phyloP scores from a whole-genome alignment of 2,329 filamentous ascomycete genomes.

The Penicillium decumbens region DNA sequence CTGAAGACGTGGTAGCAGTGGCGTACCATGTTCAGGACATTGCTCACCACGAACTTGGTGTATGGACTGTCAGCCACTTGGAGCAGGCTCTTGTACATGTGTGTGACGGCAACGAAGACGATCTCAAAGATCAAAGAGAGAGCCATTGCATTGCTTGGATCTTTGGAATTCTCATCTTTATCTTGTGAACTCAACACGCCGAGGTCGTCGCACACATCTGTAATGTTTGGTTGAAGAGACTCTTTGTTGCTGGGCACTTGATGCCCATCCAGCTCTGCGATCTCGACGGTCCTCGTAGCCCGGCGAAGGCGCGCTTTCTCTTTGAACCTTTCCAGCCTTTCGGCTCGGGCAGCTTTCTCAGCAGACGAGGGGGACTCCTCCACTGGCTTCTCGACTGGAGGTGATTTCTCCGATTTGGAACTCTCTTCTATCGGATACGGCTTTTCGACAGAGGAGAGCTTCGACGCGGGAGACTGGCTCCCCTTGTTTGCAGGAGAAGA shows the following conservation, averaged over 20 bases:
- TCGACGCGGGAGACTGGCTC: background rate
- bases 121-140: slow-evolving; percentile 31
- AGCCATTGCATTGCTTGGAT: slow-evolving; percentile 18
- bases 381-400: slow-evolving; percentile 1
- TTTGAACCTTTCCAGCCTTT: slow-evolving; percentile 18
- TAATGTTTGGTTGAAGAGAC: slow-evolving; percentile 18
- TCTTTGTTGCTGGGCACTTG: slow-evolving; percentile 27
- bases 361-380: background rate
- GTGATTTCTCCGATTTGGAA: background rate
- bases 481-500: slow-evolving; percentile 6
- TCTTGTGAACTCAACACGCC: slow-evolving; percentile 13
- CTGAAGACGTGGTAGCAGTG: slow-evolving; percentile 31
- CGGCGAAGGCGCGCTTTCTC: slow-evolving; percentile 16
- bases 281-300: slow-evolving; percentile 11
- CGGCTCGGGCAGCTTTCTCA: slow-evolving; percentile 7
- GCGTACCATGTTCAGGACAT: slow-evolving; percentile 29
- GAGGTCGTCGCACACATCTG: slow-evolving; percentile 18
- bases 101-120: slow-evolving; percentile 25
- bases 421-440: slow-evolving; percentile 1
- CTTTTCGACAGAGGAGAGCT: slow-evolving; percentile 1
- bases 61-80: slow-evolving; percentile 24
- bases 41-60: slow-evolving; percentile 21
- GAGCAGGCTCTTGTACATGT: slow-evolving; percentile 23
- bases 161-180: slow-evolving; percentile 12
- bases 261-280: slow-evolving; percentile 36